A percentile compares a stretch with the other conserved stretches of the same genome.
Conservation (phyloP, 805 yeast species). For the Starmerella etchellsii region DNA sequence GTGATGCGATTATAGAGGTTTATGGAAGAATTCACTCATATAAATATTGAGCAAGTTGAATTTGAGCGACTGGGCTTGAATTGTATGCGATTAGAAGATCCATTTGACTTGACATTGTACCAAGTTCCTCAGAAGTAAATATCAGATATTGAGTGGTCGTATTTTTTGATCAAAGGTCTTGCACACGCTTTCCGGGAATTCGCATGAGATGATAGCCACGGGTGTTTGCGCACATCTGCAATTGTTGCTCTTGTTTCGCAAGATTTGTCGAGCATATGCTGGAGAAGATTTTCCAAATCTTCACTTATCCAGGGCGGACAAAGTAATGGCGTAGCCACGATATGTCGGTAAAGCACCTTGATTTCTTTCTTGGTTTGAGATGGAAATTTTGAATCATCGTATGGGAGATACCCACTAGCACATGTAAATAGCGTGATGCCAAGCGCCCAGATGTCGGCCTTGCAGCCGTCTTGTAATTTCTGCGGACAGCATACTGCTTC, state of each 20-base stretch:
- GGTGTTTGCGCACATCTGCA: conserved; percentile 4
- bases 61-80: too few relatives aligned
- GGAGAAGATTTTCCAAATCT: conserved; percentile 45
- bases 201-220: conserved; percentile 5
- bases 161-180: not conserved
- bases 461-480: conserved; percentile 46
- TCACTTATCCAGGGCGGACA: conserved; percentile 70
- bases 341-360: conserved; percentile 60
- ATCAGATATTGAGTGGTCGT: too few relatives aligned
- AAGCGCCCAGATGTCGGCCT: conserved; percentile 91
- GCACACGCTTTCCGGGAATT: not conserved
- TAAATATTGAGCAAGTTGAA: too few relatives aligned
- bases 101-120: too few relatives aligned
- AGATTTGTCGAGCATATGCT: conserved; percentile 48
- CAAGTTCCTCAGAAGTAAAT: too few relatives aligned
- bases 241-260: conserved; percentile 43
- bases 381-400: conserved; percentile 71
- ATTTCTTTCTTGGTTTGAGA: conserved; percentile 87
- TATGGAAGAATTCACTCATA: too few relatives aligned
- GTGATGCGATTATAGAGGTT: too few relatives aligned
- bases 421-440: conserved; percentile 84
- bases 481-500: conserved; percentile 32
- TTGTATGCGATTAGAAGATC: too few relatives aligned
- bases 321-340: conserved; percentile 70
- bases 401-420: conserved; percentile 77